These are phyloP conservation scores for Moesziomyces aphidis DNA, from an alignment of 1,284 basidiomycete genomes.

Conservation along the genomic window DNA sequence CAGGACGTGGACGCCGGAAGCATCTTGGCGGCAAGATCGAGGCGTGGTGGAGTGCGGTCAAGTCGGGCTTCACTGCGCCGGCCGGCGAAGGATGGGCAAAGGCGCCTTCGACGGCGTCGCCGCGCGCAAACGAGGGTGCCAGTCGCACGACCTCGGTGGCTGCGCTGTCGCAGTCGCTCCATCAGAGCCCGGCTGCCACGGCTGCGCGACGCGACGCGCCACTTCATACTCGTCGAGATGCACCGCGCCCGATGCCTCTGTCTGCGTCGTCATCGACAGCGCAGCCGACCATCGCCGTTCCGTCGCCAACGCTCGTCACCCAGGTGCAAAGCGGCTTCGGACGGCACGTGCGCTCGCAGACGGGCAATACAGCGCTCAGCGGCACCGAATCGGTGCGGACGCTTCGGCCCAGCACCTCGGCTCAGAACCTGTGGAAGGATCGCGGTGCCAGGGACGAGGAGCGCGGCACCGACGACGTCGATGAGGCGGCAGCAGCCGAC, in stretches of 20 bases:
- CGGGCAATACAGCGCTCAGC: slow-evolving; percentile 30
- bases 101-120: slow-evolving; percentile 11
- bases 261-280: slow-evolving; percentile 10
- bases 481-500: slow-evolving; percentile 5
- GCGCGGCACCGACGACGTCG: slow-evolving; percentile 2
- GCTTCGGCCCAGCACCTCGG: slow-evolving; percentile 51
- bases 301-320: slow-evolving; percentile 35
- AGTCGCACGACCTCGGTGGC: slow-evolving; percentile 23
- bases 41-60: slow-evolving; percentile 65
- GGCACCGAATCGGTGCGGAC: slow-evolving; percentile 50
- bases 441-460: slow-evolving; percentile 1
- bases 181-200: slow-evolving; percentile 19
- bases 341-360: slow-evolving; percentile 43
- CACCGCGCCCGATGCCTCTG: slow-evolving; percentile 12
- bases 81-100: slow-evolving; percentile 31
- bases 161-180: slow-evolving; percentile 35
- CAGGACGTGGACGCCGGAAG: slow-evolving; percentile 43
- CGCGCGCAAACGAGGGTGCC: slow-evolving; percentile 14
- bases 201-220: slow-evolving; percentile 11
- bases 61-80: slow-evolving; percentile 55
- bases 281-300: slow-evolving; percentile 20
- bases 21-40: slow-evolving; percentile 63
- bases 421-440: slow-evolving; percentile 44
- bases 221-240: slow-evolving; percentile 25
- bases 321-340: slow-evolving; percentile 48